phyloP scores from a whole-genome alignment of 257 asterid species.

The Vinca minor region DNA sequence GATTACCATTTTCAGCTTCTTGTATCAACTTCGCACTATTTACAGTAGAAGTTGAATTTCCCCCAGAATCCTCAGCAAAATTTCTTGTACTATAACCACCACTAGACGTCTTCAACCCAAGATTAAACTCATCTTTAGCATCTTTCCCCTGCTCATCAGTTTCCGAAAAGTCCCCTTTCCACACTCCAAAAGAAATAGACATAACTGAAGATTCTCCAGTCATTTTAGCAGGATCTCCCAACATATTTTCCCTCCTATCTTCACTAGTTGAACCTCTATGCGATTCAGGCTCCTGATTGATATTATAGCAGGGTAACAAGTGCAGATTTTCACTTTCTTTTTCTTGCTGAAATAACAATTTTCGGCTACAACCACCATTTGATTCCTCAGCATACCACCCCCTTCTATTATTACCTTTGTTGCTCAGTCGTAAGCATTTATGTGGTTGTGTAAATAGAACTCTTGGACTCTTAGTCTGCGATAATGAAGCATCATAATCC shows the following conservation, averaged over 20 bases:
- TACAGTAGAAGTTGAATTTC: not conserved
- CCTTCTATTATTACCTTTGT: constrained; percentile 15
- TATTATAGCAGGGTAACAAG: not conserved
- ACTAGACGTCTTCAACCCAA: too few species aligned
- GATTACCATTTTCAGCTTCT: constrained; percentile 10
- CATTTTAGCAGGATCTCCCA: constrained; percentile 4
- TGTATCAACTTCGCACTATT: not conserved
- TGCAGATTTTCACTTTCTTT: constrained; percentile 7
- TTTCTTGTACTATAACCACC: too few species aligned
- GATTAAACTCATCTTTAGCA: constrained; percentile 8
- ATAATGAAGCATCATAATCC: constrained; percentile 14
- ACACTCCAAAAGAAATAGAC: not conserved
- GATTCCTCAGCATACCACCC: constrained; percentile 7
- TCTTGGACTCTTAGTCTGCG: constrained; percentile 21
- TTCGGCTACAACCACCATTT: constrained; percentile 15
- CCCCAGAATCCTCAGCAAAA: constrained; percentile 6
- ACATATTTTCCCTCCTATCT: constrained; percentile 8
- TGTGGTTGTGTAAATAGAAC: constrained; percentile 52
- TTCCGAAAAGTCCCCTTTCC: constrained; percentile 2
- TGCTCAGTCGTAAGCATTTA: constrained; percentile 19
- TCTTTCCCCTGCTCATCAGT: constrained; percentile 8
- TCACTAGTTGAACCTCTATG: not conserved
- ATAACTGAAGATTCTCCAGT: constrained; percentile 1
- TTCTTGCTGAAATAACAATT: constrained; percentile 17
- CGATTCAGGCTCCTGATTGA: not conserved